Evolutionary conservation across 1,284 basidiomycete genomes (phyloP).

Genomic region (Leucoagaricus sp.): DNA sequence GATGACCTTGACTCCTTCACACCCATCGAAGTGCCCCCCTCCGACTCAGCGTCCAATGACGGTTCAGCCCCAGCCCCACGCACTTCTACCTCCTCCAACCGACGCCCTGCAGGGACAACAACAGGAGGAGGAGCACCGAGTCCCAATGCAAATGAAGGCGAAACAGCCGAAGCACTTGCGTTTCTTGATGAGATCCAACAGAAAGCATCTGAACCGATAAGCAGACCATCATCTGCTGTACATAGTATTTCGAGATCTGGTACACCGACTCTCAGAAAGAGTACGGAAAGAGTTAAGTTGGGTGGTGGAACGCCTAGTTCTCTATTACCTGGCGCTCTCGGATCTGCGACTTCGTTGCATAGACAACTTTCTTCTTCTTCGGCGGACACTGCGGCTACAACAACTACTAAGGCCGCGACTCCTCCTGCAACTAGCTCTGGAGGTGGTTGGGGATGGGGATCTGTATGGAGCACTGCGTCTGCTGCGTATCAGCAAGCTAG

Average conservation of each 20-base stretch:
- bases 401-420: slow-evolving; percentile 27
- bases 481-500: slow-evolving; percentile 87
- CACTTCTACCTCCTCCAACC: slow-evolving; percentile 24
- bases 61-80: slow-evolving; percentile 34
- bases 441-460: slow-evolving; percentile 61
- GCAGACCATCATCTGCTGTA: slow-evolving; percentile 41
- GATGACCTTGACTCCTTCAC: slow-evolving; percentile 85
- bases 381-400: slow-evolving; percentile 20
- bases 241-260: slow-evolving; percentile 62
- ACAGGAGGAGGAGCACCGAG: slow-evolving; percentile 9
- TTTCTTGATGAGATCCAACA: slow-evolving; percentile 95
- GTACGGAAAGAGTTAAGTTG: slow-evolving; percentile 73
- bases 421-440: slow-evolving; percentile 23
- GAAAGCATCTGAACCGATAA: slow-evolving; percentile 78
- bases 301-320: slow-evolving; percentile 42
- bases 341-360: slow-evolving; percentile 42
- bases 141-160: slow-evolving; percentile 48
- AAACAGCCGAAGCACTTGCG: slow-evolving; percentile 80
- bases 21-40: slow-evolving; percentile 22
- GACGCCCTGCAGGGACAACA: background rate
- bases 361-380: slow-evolving; percentile 35
- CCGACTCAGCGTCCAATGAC: slow-evolving; percentile 4
- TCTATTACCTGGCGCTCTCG: slow-evolving; percentile 31
- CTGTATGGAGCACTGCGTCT: slow-evolving; percentile 85
- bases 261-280: slow-evolving; percentile 74